Evolutionary conservation across 371 early-diverging fungal genomes (phyloP).

Genomic region (Mucor saturninus): DNA sequence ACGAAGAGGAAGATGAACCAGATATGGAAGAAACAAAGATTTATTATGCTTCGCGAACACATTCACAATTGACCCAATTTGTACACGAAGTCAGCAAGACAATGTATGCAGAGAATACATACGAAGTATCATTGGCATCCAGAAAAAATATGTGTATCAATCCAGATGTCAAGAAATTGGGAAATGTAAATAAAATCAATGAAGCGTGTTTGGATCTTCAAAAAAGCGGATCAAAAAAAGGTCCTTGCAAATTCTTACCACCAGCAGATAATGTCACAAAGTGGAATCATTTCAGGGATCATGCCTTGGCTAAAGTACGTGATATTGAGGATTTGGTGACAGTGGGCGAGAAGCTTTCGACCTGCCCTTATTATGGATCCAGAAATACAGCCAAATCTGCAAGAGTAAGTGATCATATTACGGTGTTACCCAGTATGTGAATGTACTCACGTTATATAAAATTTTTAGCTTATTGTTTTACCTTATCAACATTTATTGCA

Average conservation of each 20-base stretch:
- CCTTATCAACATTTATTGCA: slow-evolving; percentile 90
- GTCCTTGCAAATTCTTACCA: slow-evolving; percentile 63
- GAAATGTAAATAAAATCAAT: slow-evolving; percentile 63
- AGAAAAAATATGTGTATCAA: slow-evolving; percentile 86
- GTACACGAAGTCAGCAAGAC: slow-evolving; percentile 88
- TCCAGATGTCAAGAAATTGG: slow-evolving; percentile 59
- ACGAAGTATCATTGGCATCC: slow-evolving; percentile 83
- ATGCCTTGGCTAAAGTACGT: slow-evolving; percentile 56
- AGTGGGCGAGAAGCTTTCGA: slow-evolving; percentile 63
- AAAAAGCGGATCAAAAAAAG: slow-evolving; percentile 51
- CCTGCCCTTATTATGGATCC: slow-evolving; percentile 94
- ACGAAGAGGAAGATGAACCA: slow-evolving; percentile 28
- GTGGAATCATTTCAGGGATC: slow-evolving; percentile 65
- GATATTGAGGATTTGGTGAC: slow-evolving; percentile 89
- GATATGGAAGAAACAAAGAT: slow-evolving; percentile 47
- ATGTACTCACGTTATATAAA: no score
- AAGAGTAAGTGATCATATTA: slow-evolving; percentile 41
- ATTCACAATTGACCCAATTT: slow-evolving; percentile 95
- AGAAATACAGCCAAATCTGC: slow-evolving; percentile 65
- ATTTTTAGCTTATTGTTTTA: slow-evolving; percentile 68
- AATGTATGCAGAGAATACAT: slow-evolving; percentile 59
- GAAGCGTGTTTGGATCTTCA: slow-evolving; percentile 83
- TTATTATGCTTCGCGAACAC: slow-evolving; percentile 87
- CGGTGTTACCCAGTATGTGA: no score
- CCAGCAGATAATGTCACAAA: slow-evolving; percentile 39